Evolutionary conservation across 2,329 filamentous ascomycete genomes (phyloP).

Genomic region (Exutisphaerella laricina): DNA sequence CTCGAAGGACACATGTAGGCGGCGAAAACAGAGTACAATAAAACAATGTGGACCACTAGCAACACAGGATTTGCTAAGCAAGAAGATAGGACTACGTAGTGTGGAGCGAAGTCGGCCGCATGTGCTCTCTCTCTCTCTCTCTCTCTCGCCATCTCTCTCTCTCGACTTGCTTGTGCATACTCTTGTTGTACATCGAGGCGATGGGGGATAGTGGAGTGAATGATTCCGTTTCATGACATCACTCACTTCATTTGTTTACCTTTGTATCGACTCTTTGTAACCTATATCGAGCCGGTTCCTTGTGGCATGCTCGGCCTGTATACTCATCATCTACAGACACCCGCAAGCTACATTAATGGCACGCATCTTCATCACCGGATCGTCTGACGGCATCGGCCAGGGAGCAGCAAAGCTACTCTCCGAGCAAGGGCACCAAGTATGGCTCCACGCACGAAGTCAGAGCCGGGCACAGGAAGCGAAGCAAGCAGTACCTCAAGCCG

Average conservation of each 20-base stretch:
- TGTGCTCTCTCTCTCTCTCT: too few relatives aligned
- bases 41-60: not conserved
- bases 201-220: too few relatives aligned
- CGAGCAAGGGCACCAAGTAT: conserved; percentile 50
- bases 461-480: conserved; percentile 48
- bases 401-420: conserved; percentile 48
- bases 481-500: conserved; percentile 46
- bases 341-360: too few relatives aligned
- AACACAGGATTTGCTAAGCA: not conserved
- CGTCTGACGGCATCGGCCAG: conserved; percentile 52
- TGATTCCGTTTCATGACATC: conserved; percentile 5
- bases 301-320: too few relatives aligned
- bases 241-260: not conserved
- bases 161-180: too few relatives aligned
- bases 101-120: too few relatives aligned
- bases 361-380: conserved; percentile 52
- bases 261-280: not conserved
- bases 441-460: conserved; percentile 53
- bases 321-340: too few relatives aligned
- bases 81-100: too few relatives aligned
- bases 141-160: too few relatives aligned
- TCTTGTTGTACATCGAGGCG: too few relatives aligned
- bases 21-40: not conserved
- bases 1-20: not conserved
- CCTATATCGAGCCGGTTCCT: too few relatives aligned